Base-by-base conservation (phyloP, 2,329 filamentous ascomycete genomes). In the Nigrograna mackinnonii region DNA sequence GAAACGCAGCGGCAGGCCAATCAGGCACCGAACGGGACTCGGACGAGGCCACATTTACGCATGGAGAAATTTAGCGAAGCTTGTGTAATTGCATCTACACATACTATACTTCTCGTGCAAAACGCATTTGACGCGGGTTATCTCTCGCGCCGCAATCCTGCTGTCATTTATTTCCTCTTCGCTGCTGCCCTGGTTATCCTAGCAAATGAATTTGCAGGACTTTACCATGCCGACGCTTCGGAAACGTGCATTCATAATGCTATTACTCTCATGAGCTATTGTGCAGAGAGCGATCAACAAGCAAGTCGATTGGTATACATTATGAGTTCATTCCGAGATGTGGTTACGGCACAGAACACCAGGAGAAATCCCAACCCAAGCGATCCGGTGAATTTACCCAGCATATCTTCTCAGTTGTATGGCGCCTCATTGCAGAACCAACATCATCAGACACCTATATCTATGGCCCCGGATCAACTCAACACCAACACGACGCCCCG, bases 31-130 rank as follows among this genome's bases (percentile, higher is more conserved):
- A 54, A 55, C 6, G 55, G 57, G 14, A 38, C 41, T 9, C 50
- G 55, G 35, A 57, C 52, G 4, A 47, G 63, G 19, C 60, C 63
- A 6, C 63, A 58, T 28, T 42, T 62, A 6, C 60, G 66, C 6
- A 70, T 83, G 78, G 77, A 78, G 62, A 74, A 66, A 46, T 68
- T 72, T 43, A 69, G 67, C 42, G 68, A 72, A 50, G 68, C 69
- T 7, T 72, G 70, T 39, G 62, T 72, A 9, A 70, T 69, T 21
- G 68, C 70, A 1, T 70, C 68, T 1, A 65, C 65, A 5, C 69
- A 71, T 39, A 72, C 67, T 4, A 65, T 71, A 9, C 61, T 68
- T 9, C 52, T 71, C 2, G 58, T 69, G 4, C 66, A 70, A 35
- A 68, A 68, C 35, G 68, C 69, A 0, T 72, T 64, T 43, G 68